Evolutionary conservation across 805 yeast genomes (phyloP).

Genomic region (Lipomyces sp.): DNA sequence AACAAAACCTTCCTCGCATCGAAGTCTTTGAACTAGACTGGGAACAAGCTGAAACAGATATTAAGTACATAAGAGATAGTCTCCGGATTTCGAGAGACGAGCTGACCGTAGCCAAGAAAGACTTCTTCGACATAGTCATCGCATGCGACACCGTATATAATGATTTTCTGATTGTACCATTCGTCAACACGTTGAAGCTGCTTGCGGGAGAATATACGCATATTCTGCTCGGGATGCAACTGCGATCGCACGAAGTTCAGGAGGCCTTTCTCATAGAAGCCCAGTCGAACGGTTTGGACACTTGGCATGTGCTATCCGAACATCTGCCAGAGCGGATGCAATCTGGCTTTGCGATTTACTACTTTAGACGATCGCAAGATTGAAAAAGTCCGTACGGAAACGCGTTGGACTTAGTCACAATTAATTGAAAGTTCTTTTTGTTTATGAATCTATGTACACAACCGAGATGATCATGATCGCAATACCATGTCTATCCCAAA

Average conservation of each 20-base stretch:
- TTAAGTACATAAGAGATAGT: slow-evolving; percentile 37
- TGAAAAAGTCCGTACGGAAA: neutral
- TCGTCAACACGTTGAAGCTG: slow-evolving; percentile 51
- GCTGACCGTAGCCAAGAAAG: slow-evolving; percentile 34
- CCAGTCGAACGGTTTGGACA: slow-evolving; percentile 45
- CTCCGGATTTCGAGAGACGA: slow-evolving; percentile 11
- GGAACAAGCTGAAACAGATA: slow-evolving; percentile 55
- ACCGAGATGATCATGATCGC: neutral
- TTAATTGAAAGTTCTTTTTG: neutral
- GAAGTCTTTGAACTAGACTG: slow-evolving; percentile 64
- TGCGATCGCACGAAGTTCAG: slow-evolving; percentile 58
- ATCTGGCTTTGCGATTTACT: slow-evolving; percentile 56
- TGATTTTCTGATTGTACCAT: slow-evolving; percentile 58
- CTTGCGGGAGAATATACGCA: slow-evolving; percentile 48
- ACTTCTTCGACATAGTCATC: slow-evolving; percentile 51
- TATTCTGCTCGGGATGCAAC: slow-evolving; percentile 56
- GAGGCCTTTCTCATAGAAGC: slow-evolving; percentile 53
- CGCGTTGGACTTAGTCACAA: neutral
- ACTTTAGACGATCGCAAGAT: slow-evolving; percentile 35
- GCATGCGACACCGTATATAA: slow-evolving; percentile 73
- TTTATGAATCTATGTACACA: neutral
- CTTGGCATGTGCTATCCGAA: slow-evolving; percentile 47
- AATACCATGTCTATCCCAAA: neutral
- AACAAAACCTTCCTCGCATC: slow-evolving; percentile 3
- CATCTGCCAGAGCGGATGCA: slow-evolving; percentile 45